These are phyloP conservation scores for Elaeis oleifera DNA, from an alignment of 202 grass and related monocot species.

Conservation along the genomic window DNA sequence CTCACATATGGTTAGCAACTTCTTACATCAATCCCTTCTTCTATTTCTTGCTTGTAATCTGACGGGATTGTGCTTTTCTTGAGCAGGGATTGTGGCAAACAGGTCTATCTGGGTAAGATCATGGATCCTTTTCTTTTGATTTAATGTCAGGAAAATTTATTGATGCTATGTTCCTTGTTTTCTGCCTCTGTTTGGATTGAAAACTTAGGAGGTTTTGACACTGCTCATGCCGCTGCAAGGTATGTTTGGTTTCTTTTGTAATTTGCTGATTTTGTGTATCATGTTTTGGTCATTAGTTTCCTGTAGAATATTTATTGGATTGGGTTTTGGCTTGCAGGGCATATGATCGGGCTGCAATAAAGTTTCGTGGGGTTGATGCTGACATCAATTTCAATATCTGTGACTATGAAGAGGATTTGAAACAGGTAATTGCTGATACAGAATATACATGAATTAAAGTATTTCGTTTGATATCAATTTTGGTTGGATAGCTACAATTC, in stretches of 20 bases:
- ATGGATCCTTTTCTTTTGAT: background rate
- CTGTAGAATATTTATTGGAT: too few species aligned
- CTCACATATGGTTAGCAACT: conserved; percentile 74
- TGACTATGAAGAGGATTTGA: conserved; percentile 92
- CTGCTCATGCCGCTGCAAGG: conserved; percentile 73
- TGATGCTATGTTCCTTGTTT: conserved; percentile 5
- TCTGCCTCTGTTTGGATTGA: conserved; percentile 6
- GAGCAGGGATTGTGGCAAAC: conserved; percentile 90
- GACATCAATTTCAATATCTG: conserved; percentile 89
- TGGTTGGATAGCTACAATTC: too few species aligned
- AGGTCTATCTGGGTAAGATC: conserved; percentile 83
- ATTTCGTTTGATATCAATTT: too few species aligned
- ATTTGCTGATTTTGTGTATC: too few species aligned
- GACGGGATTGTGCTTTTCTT: background rate
- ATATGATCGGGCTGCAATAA: conserved; percentile 88
- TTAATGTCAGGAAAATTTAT: conserved; percentile 1
- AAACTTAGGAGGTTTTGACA: conserved; percentile 73
- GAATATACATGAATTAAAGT: too few species aligned
- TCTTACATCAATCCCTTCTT: background rate
- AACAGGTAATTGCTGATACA: conserved; percentile 38
- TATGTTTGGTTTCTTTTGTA: background rate
- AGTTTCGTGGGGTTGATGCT: conserved; percentile 84
- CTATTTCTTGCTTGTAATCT: conserved; percentile 7
- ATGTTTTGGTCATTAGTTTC: too few species aligned
- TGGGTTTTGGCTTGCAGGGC: conserved; percentile 35